These are phyloP conservation scores for Tuctoria greenei DNA, from an alignment of 176 grass and related monocot genomes.

Conservation along the genomic window DNA sequence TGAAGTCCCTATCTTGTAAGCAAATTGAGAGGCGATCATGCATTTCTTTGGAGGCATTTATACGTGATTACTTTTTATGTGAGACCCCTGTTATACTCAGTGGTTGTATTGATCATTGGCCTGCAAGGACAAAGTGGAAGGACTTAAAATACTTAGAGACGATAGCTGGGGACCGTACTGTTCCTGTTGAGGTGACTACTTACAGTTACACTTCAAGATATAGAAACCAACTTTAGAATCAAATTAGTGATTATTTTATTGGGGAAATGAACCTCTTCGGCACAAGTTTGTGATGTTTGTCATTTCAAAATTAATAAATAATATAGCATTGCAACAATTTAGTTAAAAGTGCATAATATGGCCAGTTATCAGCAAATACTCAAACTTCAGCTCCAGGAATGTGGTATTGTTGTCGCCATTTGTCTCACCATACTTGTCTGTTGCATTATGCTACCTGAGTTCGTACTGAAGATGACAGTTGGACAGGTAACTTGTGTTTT, in stretches of 20 bases:
- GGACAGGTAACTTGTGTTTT: slow-evolving; percentile 14
- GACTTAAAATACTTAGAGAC: slow-evolving; percentile 80
- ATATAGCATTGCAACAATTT: neutral
- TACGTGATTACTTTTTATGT: slow-evolving; percentile 77
- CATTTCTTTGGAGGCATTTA: slow-evolving; percentile 92
- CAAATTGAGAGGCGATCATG: slow-evolving; percentile 67
- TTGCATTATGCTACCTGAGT: neutral
- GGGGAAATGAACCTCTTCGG: neutral
- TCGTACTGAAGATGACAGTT: neutral
- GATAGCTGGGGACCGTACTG: slow-evolving; percentile 78
- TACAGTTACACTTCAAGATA: slow-evolving; percentile 6
- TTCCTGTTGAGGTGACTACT: slow-evolving; percentile 85
- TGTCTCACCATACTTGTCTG: neutral
- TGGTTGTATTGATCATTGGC: slow-evolving; percentile 91
- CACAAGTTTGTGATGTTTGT: neutral
- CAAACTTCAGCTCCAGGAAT: slow-evolving; percentile 17
- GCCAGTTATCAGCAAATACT: slow-evolving; percentile 4
- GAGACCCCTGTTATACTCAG: slow-evolving; percentile 89
- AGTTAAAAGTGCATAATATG: slow-evolving; percentile 18
- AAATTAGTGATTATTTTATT: slow-evolving; percentile 11
- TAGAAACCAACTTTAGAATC: neutral
- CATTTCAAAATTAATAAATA: neutral
- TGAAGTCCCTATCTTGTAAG: slow-evolving; percentile 77
- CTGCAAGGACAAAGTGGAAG: slow-evolving; percentile 86
- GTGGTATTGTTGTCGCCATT: neutral